These are phyloP conservation scores for Tylopilus intermedius DNA, from an alignment of 768 basidiomycete species.

Conservation along the genomic window DNA sequence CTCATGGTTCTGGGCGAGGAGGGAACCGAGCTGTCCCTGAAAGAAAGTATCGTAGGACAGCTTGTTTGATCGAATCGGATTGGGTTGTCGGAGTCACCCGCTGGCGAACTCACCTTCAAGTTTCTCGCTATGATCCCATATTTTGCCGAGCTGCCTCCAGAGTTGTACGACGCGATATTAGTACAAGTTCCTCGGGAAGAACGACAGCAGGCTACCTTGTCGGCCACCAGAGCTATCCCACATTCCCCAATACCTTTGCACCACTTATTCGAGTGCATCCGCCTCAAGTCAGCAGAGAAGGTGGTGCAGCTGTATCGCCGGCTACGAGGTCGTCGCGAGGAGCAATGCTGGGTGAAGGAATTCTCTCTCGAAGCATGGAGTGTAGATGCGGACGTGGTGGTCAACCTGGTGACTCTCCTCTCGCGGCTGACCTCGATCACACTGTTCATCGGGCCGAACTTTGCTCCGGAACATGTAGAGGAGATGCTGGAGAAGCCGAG, in stretches of 20 bases:
- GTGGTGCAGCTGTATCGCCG: constrained; percentile 53
- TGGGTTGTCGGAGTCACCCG: no score
- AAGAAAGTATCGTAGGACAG: constrained; percentile 28
- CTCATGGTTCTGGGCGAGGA: constrained; percentile 35
- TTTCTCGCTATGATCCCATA: constrained; percentile 14
- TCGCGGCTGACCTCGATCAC: constrained; percentile 45
- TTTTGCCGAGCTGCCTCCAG: constrained; percentile 49
- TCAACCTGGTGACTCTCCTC: constrained; percentile 62
- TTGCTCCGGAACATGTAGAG: constrained; percentile 77
- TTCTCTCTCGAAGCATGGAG: constrained; percentile 59
- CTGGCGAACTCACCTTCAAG: background rate
- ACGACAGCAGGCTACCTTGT: constrained; percentile 49
- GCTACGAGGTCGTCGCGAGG: constrained; percentile 37
- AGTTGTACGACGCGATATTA: constrained; percentile 62
- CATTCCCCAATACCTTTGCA: constrained; percentile 49
- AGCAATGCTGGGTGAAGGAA: constrained; percentile 41
- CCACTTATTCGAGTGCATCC: constrained; percentile 55
- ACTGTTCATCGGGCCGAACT: constrained; percentile 70
- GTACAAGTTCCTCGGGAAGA: constrained; percentile 41
- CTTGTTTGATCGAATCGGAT: constrained; percentile 11
- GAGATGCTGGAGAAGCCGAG: constrained; percentile 56
- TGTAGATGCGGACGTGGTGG: constrained; percentile 69
- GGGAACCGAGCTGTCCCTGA: constrained; percentile 25
- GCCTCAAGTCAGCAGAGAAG: constrained; percentile 46
- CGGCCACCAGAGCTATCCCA: constrained; percentile 63